phyloP scores from a whole-genome alignment of 2,329 filamentous ascomycete species.

The Anthostomella pinea region DNA sequence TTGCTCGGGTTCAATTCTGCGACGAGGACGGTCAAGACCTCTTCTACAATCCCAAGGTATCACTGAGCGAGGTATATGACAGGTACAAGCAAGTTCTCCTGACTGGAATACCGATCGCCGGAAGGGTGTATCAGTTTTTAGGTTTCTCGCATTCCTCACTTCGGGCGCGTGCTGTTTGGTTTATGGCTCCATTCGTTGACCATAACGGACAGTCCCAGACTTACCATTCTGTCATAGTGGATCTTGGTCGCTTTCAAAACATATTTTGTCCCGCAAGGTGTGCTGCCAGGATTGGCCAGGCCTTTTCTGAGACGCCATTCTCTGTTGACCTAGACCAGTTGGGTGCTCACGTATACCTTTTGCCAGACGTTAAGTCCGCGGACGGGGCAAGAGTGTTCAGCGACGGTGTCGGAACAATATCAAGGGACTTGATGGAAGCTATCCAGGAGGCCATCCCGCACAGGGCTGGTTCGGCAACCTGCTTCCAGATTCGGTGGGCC shows the following conservation, averaged over 20 bases:
- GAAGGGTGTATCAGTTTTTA: slow-evolving; percentile 62
- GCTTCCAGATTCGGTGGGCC: slow-evolving; percentile 71
- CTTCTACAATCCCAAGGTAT: slow-evolving; percentile 50
- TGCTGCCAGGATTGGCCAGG: slow-evolving; percentile 60
- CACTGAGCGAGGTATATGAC: slow-evolving; percentile 49
- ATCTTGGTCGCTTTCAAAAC: slow-evolving; percentile 48
- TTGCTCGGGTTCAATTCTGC: slow-evolving; percentile 68
- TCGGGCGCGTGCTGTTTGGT: slow-evolving; percentile 68
- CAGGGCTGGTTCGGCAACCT: slow-evolving; percentile 53
- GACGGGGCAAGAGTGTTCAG: slow-evolving; percentile 62
- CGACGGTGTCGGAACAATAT: slow-evolving; percentile 77
- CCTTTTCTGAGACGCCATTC: slow-evolving; percentile 72
- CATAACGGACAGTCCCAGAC: slow-evolving; percentile 31
- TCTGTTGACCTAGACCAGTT: slow-evolving; percentile 50
- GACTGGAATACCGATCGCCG: slow-evolving; percentile 61
- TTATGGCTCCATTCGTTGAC: slow-evolving; percentile 47
- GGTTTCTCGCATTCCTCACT: slow-evolving; percentile 80
- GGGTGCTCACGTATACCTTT: slow-evolving; percentile 32
- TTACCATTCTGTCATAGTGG: slow-evolving; percentile 42
- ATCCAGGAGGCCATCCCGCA: slow-evolving; percentile 56
- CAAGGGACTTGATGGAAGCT: slow-evolving; percentile 52
- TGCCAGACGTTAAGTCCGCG: slow-evolving; percentile 51
- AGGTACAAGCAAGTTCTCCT: slow-evolving; percentile 61
- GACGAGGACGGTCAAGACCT: slow-evolving; percentile 71
- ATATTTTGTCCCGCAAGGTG: slow-evolving; percentile 55